phyloP scores from a whole-genome alignment of 805 yeast genomes.

The Wickerhamomyces sydowiorum region DNA sequence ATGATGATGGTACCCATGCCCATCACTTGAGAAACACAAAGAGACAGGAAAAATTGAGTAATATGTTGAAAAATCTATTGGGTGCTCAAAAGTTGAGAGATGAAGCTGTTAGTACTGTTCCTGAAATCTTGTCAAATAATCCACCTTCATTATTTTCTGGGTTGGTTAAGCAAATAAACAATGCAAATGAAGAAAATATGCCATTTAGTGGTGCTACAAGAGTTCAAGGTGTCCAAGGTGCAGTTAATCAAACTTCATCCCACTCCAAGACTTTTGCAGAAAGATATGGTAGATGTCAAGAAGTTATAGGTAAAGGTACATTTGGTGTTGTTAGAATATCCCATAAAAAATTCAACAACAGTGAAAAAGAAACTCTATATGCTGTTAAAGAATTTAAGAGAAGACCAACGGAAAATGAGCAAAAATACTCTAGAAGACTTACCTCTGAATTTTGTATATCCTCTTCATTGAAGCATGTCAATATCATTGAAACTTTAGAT shows the following conservation, averaged over 20 bases:
- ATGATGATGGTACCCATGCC: constrained; percentile 71
- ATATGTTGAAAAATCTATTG: constrained; percentile 70
- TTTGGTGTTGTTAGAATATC: constrained; percentile 90
- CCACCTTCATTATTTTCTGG: constrained; percentile 75
- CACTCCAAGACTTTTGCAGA: constrained; percentile 64
- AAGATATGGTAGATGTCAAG: constrained; percentile 92
- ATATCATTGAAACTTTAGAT: constrained; percentile 73
- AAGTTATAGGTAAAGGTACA: constrained; percentile 88
- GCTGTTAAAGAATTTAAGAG: constrained; percentile 87
- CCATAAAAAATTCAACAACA: constrained; percentile 49
- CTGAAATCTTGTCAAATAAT: constrained; percentile 47
- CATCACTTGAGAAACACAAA: constrained; percentile 74
- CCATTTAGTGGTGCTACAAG: constrained; percentile 31
- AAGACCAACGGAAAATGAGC: constrained; percentile 53
- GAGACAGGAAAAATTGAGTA: constrained; percentile 69
- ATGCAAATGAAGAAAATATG: constrained; percentile 35
- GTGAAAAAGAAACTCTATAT: constrained; percentile 44
- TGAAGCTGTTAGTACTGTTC: constrained; percentile 70
- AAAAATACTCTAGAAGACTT: constrained; percentile 63
- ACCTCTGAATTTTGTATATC: constrained; percentile 83
- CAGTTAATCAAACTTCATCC: constrained; percentile 5
- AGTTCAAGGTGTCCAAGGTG: constrained; percentile 8
- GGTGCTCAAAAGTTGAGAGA: constrained; percentile 68
- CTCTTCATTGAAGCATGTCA: constrained; percentile 68
- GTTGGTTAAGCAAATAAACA: constrained; percentile 52